These are phyloP conservation scores for Ceratocystis albifundus DNA, from an alignment of 2,329 filamentous ascomycete genomes.

Conservation along the genomic window DNA sequence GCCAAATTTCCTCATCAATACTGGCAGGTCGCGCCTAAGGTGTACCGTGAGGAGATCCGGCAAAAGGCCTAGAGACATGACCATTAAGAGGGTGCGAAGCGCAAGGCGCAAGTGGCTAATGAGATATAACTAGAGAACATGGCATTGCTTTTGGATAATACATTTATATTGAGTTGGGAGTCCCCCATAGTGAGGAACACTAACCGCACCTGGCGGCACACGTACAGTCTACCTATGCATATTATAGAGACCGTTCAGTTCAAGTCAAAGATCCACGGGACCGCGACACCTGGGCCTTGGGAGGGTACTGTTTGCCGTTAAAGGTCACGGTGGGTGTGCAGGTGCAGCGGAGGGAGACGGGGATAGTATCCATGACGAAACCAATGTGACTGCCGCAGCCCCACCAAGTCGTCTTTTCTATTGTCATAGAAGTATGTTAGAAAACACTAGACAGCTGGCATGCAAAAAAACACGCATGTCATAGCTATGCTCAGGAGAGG, in stretches of 20 bases:
- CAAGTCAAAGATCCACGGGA: background rate
- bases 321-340: constrained; percentile 53
- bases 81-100: background rate
- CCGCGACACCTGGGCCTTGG: constrained; percentile 39
- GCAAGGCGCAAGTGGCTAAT: background rate
- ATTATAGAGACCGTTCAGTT: no score
- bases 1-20: constrained; percentile 64
- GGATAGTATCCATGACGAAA: constrained; percentile 49
- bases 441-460: background rate
- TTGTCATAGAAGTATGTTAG: background rate
- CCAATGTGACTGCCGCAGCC: constrained; percentile 54
- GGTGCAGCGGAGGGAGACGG: constrained; percentile 49
- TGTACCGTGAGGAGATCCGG: constrained; percentile 6
- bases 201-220: no score
- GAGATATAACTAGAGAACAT: background rate
- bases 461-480: background rate
- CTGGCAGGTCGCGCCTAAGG: constrained; percentile 30
- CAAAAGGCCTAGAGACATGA: background rate
- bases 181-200: background rate
- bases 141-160: background rate
- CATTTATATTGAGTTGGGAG: background rate
- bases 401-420: constrained; percentile 52
- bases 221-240: no score
- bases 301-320: constrained; percentile 52
- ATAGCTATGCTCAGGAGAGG: background rate